Base-by-base conservation (phyloP, 1,284 basidiomycete species). In the Lentinus polychrous region DNA sequence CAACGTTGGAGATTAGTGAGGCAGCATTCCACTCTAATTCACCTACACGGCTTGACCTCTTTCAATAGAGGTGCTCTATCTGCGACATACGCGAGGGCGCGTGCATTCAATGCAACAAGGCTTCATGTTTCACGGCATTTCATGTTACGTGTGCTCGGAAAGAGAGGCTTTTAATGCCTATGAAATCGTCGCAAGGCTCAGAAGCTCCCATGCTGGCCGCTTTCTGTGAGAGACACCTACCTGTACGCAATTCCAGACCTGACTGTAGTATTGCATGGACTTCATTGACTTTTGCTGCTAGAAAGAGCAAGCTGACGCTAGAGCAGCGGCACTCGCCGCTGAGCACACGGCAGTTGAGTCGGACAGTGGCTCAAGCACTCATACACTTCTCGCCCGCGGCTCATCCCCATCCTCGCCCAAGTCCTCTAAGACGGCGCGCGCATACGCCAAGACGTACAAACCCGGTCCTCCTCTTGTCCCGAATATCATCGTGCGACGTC, bases 81-180 rank as follows among this genome's bases (percentile, higher is more conserved):
- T 99, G 95, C 63, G 85, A 86, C 42, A 69, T 86, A 42, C 75
- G 79, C 48, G 75, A 81, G 54, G 96, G 96, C 3, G 95, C 96
- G 0, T 98, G 95, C 66, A 96, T 99, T 39, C 96, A 99, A 66
- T 99, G 96, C 66, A 87, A 86, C 55, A 95, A 94, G 67, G 74
- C 82, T 8, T 86, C 81, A 1, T 99, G 96, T 68, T 95, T 93
- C 65, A 78, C 87, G 2, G 94, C 96, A 0, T 99, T 97, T 59
- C 96, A 99, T 63, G 81, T 91, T 1, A 96, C 95, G 0, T 99
- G 96, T 61, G 96, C 94, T 0, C 74, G 94, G 12, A 87, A 86
- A 57, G 79, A 88, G 57, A 91, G 88, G 53, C 65, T 94, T 5
- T 64, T 94, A 10, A 76, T 86, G 68, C 88, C 88, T 2, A 94